Base-by-base conservation (phyloP, 805 yeast species). In the Zygotorulaspora sp. region DNA sequence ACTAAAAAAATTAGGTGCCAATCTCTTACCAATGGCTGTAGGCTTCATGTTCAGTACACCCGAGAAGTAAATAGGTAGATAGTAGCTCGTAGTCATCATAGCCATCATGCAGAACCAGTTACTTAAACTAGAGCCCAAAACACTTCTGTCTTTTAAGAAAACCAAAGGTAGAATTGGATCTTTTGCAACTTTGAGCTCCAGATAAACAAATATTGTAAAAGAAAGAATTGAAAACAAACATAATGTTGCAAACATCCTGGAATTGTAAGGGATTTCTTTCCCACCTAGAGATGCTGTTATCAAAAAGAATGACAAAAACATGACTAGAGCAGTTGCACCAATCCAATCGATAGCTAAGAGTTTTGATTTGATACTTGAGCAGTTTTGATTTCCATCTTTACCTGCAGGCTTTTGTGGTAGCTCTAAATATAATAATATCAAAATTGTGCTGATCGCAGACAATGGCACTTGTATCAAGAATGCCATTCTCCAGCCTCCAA, bases 121-220 rank as follows among this genome's bases (percentile, higher is more conserved):
- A 38, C 53, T 41, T 13, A 44, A 35, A 2, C 86, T 77, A 1
- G 83, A 74, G 5, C 84, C 78, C 30, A 77, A 58, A 3, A 82
- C 76, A 1, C 86, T 77, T 44, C 80, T 65, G 37, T 77, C 70
- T 3, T 65, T 62, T 58, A 81, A 61, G 48, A 80, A 68, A 11
- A 62, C 59, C 16, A 80, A 54, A 2, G 88, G 88, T 20, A 82
- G 66, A 8, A 80, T 76, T 6, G 90, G 87, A 47, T 76, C 79
- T 3, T 49, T 57, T 1, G 75, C 66, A 12, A 67, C 59, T 24
- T 66, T 62, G 18, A 62, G 38, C 46, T 72, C 79, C 3, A 65
- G 55, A 31, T 66, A 67, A 11, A 66, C 62, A 49, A 78, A 78
- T 0, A 50, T 43, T 7, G 53, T 47, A 9, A 77, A 61, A 6